Conservation (phyloP, 2,329 filamentous ascomycete genomes). For the Monosporascus ibericus region DNA sequence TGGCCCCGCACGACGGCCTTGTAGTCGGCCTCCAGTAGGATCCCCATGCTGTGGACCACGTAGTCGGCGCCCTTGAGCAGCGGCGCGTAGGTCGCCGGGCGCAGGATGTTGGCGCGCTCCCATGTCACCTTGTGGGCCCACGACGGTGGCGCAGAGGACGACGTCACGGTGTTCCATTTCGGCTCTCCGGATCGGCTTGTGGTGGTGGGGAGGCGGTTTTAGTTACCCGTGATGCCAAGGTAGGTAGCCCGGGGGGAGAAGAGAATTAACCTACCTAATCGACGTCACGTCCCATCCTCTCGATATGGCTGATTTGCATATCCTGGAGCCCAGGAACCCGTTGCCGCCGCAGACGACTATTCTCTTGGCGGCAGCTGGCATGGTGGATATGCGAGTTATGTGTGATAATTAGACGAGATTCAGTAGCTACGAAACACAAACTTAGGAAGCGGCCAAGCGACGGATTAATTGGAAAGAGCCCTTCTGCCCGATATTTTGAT, state of each 20-base stretch:
- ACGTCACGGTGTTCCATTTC: slow-evolving; percentile 74
- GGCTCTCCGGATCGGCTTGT: slow-evolving; percentile 83
- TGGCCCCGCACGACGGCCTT: slow-evolving; percentile 82
- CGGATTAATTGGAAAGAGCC: neutral
- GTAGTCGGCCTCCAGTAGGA: slow-evolving; percentile 95
- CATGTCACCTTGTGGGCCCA: slow-evolving; percentile 83
- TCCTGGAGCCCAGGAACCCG: slow-evolving; percentile 81
- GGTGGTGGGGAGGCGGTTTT: slow-evolving; percentile 7
- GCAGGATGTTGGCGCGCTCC: slow-evolving; percentile 83
- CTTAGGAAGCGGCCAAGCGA: neutral
- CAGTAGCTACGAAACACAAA: no score
- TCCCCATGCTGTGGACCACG: slow-evolving; percentile 93
- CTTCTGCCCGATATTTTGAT: neutral
- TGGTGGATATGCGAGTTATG: slow-evolving; percentile 27
- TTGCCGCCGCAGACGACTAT: slow-evolving; percentile 90
- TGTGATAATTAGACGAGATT: neutral
- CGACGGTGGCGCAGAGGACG: slow-evolving; percentile 60
- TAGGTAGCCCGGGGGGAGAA: neutral
- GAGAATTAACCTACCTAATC: slow-evolving; percentile 59
- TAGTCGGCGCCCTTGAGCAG: slow-evolving; percentile 73
- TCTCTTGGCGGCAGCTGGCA: slow-evolving; percentile 61
- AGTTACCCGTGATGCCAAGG: neutral
- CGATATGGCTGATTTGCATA: slow-evolving; percentile 82
- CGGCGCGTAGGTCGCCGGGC: slow-evolving; percentile 70
- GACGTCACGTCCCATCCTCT: slow-evolving; percentile 90